Conservation (phyloP, 2,329 filamentous ascomycete species). For the Verticillium dahliae region DNA sequence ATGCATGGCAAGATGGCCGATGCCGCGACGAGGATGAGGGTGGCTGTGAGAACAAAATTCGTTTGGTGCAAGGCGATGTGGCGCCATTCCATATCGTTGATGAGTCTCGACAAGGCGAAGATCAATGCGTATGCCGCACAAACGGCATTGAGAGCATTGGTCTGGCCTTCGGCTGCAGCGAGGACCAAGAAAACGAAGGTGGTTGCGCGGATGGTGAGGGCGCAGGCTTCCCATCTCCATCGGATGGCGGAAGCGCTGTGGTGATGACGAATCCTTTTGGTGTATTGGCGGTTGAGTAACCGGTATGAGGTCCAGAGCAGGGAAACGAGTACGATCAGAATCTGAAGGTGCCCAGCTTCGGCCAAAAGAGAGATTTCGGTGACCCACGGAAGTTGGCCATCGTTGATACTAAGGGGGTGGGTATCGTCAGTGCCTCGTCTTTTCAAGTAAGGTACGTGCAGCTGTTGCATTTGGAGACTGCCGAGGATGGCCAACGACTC, state of each 20-base stretch:
- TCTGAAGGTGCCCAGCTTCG: slow-evolving; percentile 32
- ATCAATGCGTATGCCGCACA: slow-evolving; percentile 32
- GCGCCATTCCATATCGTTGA: slow-evolving; percentile 35
- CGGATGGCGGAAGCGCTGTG: slow-evolving; percentile 29
- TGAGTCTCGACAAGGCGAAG: slow-evolving; percentile 35
- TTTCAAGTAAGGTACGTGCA: not conserved
- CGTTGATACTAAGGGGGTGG: not conserved
- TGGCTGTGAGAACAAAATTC: slow-evolving; percentile 34
- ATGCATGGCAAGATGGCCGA: slow-evolving; percentile 37
- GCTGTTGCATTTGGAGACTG: not conserved
- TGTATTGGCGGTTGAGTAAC: slow-evolving; percentile 23
- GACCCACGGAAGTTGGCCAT: not conserved
- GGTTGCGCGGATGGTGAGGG: slow-evolving; percentile 31
- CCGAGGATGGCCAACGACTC: not conserved
- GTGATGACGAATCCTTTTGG: slow-evolving; percentile 15
- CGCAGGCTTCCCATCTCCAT: slow-evolving; percentile 34
- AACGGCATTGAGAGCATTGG: slow-evolving; percentile 28
- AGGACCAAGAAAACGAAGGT: slow-evolving; percentile 31
- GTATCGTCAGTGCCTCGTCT: not conserved
- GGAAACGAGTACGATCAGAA: slow-evolving; percentile 28
- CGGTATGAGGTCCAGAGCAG: slow-evolving; percentile 25
- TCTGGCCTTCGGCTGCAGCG: slow-evolving; percentile 24
- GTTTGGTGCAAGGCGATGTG: slow-evolving; percentile 40
- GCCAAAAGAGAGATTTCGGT: slow-evolving; percentile 15
- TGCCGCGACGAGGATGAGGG: slow-evolving; percentile 26